These are phyloP conservation scores for Senna tora DNA, from an alignment of 306 rosid genomes.

Conservation along the genomic window DNA sequence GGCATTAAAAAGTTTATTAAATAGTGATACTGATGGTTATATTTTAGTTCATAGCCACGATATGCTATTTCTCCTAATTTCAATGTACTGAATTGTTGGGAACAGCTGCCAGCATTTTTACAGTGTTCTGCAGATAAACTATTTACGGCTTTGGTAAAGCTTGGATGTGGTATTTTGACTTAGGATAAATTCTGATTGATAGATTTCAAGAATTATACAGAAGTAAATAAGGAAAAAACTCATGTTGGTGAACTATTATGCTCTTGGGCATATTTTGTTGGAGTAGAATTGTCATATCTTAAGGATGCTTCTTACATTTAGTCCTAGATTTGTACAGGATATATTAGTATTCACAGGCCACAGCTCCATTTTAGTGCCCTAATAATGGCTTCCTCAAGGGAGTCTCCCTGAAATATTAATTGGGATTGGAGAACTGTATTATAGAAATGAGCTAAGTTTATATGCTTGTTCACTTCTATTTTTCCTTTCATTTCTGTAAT, in stretches of 20 bases:
- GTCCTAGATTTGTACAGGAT: neutral
- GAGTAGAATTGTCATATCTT: neutral
- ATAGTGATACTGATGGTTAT: too few relatives aligned
- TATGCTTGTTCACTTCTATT: neutral
- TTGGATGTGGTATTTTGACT: neutral
- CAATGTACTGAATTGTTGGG: neutral
- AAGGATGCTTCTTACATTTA: neutral
- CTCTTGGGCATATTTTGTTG: neutral
- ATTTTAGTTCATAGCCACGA: neutral
- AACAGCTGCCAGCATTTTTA: neutral
- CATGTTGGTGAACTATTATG: neutral
- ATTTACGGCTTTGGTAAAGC: neutral
- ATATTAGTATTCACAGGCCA: slow-evolving; percentile 6
- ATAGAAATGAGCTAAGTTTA: neutral
- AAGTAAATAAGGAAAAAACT: neutral
- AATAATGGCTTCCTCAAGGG: neutral
- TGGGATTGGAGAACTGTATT: neutral
- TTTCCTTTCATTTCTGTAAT: neutral
- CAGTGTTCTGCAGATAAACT: neutral
- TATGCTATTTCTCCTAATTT: neutral
- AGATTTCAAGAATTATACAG: neutral
- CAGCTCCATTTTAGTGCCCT: neutral
- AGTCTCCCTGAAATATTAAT: neutral
- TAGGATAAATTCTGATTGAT: neutral
- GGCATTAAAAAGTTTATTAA: neutral